A percentile compares a stretch with the other conserved stretches of the same genome.
Conservation (phyloP, 495 filamentous ascomycete species). For the Cercophora sp. region DNA sequence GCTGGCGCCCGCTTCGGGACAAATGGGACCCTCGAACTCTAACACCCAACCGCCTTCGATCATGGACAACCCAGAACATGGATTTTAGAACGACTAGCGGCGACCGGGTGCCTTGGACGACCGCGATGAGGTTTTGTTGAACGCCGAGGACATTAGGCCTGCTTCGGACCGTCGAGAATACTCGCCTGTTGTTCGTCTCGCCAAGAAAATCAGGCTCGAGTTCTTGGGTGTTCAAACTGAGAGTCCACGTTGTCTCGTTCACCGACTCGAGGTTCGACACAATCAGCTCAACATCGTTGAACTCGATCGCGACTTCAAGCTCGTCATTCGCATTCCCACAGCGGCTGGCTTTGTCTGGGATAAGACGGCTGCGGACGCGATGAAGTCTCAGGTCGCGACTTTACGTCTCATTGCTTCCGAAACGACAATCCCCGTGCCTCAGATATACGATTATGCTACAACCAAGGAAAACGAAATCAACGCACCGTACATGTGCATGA, state of each 20-base stretch:
- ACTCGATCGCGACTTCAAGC: constrained; percentile 15
- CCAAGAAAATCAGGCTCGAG: neutral
- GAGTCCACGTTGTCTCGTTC: neutral
- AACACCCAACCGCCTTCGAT: too few relatives aligned
- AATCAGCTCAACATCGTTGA: constrained; percentile 23
- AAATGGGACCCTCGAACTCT: too few relatives aligned
- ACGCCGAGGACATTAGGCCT: neutral
- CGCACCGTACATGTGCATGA: constrained; percentile 26
- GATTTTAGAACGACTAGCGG: too few relatives aligned
- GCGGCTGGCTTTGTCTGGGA: constrained; percentile 18
- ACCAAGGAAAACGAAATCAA: constrained; percentile 20
- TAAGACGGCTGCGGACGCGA: constrained; percentile 17
- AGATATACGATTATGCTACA: constrained; percentile 22
- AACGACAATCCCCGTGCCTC: constrained; percentile 23
- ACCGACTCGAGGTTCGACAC: constrained; percentile 13
- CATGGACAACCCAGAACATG: too few relatives aligned
- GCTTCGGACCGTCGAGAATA: neutral
- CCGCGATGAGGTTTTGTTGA: too few relatives aligned
- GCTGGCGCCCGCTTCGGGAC: too few relatives aligned
- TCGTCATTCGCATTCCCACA: constrained; percentile 24
- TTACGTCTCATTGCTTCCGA: constrained; percentile 20
- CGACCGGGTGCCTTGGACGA: too few relatives aligned
- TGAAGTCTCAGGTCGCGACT: constrained; percentile 25
- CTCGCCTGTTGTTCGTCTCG: constrained; percentile 1
- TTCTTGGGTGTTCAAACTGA: neutral